phyloP scores from a whole-genome alignment of 2,329 filamentous ascomycete species.

The Phoma herbarum region DNA sequence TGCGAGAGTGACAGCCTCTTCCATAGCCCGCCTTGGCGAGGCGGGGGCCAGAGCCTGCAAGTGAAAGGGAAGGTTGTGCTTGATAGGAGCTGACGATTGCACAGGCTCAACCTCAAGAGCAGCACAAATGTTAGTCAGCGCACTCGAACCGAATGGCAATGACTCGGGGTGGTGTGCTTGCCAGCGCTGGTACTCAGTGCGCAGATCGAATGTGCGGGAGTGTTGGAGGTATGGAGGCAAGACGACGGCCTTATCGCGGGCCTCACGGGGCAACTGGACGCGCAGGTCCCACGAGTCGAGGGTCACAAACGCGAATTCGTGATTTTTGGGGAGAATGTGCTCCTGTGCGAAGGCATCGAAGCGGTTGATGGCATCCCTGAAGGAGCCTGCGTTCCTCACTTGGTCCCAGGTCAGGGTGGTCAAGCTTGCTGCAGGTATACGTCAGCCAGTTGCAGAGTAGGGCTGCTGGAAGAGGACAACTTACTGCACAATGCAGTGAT shows the following conservation, averaged over 20 bases:
- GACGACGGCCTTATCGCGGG: slow-evolving; percentile 96
- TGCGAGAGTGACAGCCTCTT: slow-evolving; percentile 93
- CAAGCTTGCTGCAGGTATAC: slow-evolving; percentile 75
- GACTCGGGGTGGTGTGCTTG: slow-evolving; percentile 98
- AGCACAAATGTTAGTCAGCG: slow-evolving; percentile 96
- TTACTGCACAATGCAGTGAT: slow-evolving; percentile 99
- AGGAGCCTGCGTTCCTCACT: slow-evolving; percentile 95
- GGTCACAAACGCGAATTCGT: slow-evolving; percentile 98
- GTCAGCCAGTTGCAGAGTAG: slow-evolving; percentile 40
- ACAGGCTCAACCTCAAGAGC: slow-evolving; percentile 98
- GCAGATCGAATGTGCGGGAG: slow-evolving; percentile 94
- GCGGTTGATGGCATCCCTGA: slow-evolving; percentile 93
- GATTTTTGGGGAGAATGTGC: slow-evolving; percentile 86
- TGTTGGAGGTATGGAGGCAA: slow-evolving; percentile 97
- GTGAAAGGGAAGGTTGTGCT: slow-evolving; percentile 98
- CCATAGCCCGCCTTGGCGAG: slow-evolving; percentile 94
- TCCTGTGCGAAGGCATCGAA: slow-evolving; percentile 95
- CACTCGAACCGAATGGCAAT: slow-evolving; percentile 93
- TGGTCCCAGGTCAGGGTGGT: slow-evolving; percentile 99
- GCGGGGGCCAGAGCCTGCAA: slow-evolving; percentile 94
- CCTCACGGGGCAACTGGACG: slow-evolving; percentile 95
- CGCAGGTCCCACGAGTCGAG: slow-evolving; percentile 98
- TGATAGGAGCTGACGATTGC: slow-evolving; percentile 96
- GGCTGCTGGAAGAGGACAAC: slow-evolving; percentile 46
- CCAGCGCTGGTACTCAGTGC: slow-evolving; percentile 98